Base-by-base conservation (phyloP, 345 rosid species). In the Camelina laxa region DNA sequence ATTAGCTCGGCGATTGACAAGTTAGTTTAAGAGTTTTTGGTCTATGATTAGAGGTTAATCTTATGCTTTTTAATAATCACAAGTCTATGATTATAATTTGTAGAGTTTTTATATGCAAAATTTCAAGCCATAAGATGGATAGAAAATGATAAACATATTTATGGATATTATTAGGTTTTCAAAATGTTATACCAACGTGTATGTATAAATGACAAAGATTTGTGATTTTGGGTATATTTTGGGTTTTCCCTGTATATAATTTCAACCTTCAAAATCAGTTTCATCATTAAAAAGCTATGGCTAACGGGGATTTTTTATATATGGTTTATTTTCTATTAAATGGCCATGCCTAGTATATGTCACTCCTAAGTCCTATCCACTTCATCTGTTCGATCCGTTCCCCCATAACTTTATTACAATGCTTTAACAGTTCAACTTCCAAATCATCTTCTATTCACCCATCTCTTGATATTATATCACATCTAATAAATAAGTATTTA, bases 361-460 rank as follows among this genome's bases (percentile, higher is more conserved):
- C 51, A 57, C 50, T 66, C 72, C 67, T 48, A 66, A 57, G 41
- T 66, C 72, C 67, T 58, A 66, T 41, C 53, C 54, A 56, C 30
- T 24, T 42, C 1, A 10, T 33, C 17, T 70, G 59, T 41, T 50
- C 20, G 31, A 24, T 55, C 17, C 16, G n/a, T 64, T 54, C 77
- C 36, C 35, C 27, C 64, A 74, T 57, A 56, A 74, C 57, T 47
- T 45, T 58, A 65, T 45, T 45, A 45, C 72, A 56, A 56, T 56
- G 65, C 57, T 45, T 53, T 5, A 4, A 27, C 30, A 27, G 5
- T 27, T 33, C 65, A 55, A 62, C 51, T 31, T 60, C 75, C 59
- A 20, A 42, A 50, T 36, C 39, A 48, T 62, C 51, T 50, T 61
- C 60, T 21, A 51, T 59, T 70, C 47, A 36, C 60, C 48, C 44